Percentiles rank a stretch among this genome's conserved stretches.
Evolutionary conservation across 2,329 filamentous ascomycete genomes (phyloP).

Genomic region (Colletotrichum sp.): DNA sequence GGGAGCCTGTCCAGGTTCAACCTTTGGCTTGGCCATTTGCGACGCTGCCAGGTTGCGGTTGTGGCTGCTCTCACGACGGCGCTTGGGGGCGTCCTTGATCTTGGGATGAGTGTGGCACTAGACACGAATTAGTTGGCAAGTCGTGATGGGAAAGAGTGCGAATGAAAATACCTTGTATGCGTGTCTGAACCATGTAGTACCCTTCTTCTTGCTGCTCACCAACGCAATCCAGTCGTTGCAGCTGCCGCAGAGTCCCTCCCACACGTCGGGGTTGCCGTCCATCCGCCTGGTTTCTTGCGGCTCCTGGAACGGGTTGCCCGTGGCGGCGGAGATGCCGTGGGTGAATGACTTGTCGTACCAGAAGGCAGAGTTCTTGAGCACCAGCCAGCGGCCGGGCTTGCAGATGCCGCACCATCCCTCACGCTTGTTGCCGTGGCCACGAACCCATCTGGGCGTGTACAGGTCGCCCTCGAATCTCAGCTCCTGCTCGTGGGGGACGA

Average conservation of each 20-base stretch:
- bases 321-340: constrained; percentile 84
- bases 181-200: constrained; percentile 90
- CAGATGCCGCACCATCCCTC: constrained; percentile 92
- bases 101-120: constrained; percentile 76
- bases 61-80: constrained; percentile 67
- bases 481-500: constrained; percentile 80
- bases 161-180: constrained; percentile 82
- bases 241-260: constrained; percentile 79
- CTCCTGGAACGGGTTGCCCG: constrained; percentile 78
- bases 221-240: constrained; percentile 83
- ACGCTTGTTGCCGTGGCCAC: constrained; percentile 85
- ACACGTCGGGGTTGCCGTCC: constrained; percentile 81
- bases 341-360: constrained; percentile 95
- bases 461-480: constrained; percentile 81
- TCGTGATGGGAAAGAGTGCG: too few species aligned
- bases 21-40: constrained; percentile 52
- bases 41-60: constrained; percentile 45
- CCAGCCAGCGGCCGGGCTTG: constrained; percentile 84
- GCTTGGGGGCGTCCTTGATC: constrained; percentile 73
- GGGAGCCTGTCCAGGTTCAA: constrained; percentile 42
- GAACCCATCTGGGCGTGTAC: constrained; percentile 84
- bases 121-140: constrained; percentile 24
- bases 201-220: constrained; percentile 88
- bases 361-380: constrained; percentile 88
- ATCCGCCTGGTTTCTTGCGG: constrained; percentile 77